Base-by-base conservation (phyloP, 1,139 yeast genomes). In the Geotrichum cucujoidarum region DNA sequence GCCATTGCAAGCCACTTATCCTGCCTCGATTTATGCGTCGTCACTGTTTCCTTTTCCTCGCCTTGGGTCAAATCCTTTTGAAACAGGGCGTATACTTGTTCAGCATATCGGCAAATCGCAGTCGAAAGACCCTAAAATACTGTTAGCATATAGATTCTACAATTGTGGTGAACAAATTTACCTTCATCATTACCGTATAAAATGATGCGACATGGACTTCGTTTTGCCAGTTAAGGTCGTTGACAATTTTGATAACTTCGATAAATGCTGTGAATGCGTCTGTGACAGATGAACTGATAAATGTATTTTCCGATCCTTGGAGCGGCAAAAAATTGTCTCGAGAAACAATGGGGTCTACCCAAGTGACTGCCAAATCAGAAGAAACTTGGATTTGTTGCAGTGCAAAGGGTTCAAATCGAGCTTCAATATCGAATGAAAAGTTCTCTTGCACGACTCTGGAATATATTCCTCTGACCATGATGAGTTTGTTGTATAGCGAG, bases 251-350 rank as follows among this genome's bases (percentile, higher is more conserved):
- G 21, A 84, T 61, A 17, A 79, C 77, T 51, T 81, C 81, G 53
- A 76, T 76, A 42, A 85, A 74, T 59, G 85, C 71, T 7, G 79
- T 72, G 62, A 84, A 82, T 20, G 83, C 74, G 60, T 86, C 95
- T 25, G 76, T 63, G 1, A 84, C 85, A 0, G 92, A 83, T 1
- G 78, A 70, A 47, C 80, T 74, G 56, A 69, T 71, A 33, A 66
- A 57, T 17, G 61, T 58, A 0, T 60, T 66, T 53, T 71, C 65
- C 0, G 68, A 72, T 3, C 72, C 57, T 55, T 78, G 77, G 1
- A 36, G 25, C 0, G 84, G 81, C 51, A 71, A 66, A 63, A 81
- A 83, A 0, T 59, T 59, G 60, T 85, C 95, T 20, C 69, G 71
- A 18, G 72, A 70, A 10, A 84, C 59, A 0, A 88, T 80, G 25